phyloP scores from a whole-genome alignment of 345 rosid genomes.

The Euphorbia lathyris region DNA sequence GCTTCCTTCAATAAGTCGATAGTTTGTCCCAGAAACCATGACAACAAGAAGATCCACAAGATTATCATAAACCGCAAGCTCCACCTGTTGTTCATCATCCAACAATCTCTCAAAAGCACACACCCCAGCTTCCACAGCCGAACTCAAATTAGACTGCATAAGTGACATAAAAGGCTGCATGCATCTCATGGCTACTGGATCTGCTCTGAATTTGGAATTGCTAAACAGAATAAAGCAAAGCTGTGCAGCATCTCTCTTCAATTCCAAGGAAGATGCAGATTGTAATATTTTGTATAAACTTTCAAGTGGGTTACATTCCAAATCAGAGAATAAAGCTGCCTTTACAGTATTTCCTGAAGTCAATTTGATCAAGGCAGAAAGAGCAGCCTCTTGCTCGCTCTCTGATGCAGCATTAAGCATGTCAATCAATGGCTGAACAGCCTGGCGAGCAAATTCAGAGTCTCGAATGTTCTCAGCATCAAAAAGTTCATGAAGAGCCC shows the following conservation, averaged over 20 bases:
- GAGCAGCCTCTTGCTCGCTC: constrained; percentile 74
- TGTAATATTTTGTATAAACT: constrained; percentile 55
- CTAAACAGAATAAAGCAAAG: constrained; percentile 63
- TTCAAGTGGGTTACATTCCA: constrained; percentile 63
- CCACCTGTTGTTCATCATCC: constrained; percentile 67
- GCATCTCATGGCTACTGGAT: constrained; percentile 56
- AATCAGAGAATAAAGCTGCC: constrained; percentile 45
- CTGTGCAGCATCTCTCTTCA: constrained; percentile 71
- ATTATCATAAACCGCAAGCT: constrained; percentile 56
- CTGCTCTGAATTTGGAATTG: constrained; percentile 47
- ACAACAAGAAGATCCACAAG: constrained; percentile 59
- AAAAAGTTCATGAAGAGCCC: constrained; percentile 76
- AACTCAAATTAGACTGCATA: constrained; percentile 47
- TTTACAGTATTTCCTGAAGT: constrained; percentile 54
- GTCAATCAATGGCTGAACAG: constrained; percentile 79
- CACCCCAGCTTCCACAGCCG: constrained; percentile 61
- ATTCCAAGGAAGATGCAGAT: constrained; percentile 59
- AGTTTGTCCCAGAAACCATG: constrained; percentile 59
- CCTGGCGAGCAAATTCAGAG: constrained; percentile 69
- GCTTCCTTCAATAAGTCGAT: constrained; percentile 66
- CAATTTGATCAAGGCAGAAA: constrained; percentile 67
- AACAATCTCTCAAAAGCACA: constrained; percentile 70
- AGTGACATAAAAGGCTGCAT: constrained; percentile 58
- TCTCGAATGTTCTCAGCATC: constrained; percentile 63
- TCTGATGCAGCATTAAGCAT: constrained; percentile 71